Evolutionary conservation across 257 asterid species (phyloP), one percentile per base, ranked within the genome.

Genomic region (Solanum pinnatisectum): DNA sequence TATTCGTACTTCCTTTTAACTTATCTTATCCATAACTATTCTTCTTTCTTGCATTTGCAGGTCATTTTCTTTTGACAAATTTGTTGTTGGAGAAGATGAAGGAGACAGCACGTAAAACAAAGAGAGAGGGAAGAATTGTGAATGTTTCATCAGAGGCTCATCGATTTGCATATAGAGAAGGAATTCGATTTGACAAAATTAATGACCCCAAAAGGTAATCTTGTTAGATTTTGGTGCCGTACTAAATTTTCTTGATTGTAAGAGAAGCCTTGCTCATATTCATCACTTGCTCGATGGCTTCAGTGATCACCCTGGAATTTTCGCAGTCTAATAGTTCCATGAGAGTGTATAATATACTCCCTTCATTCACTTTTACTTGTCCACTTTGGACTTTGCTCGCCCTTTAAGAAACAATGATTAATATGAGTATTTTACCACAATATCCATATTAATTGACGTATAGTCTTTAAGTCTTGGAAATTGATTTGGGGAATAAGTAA

Each of bases 51-150:
- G 87, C 77, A 23, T 88, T 88, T 92, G 88, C 96, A 96, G 99
- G 99, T 76, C 99, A 96, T 91, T 96, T 96, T 90, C 98, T 97
- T 87, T 90, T 97, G 18, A 88, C 96, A n/a, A 87, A 92, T 90
- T 85, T 96, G 93, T 91, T 95, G 87, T 88, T 96, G 86, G 98
- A 94, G 86, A 96, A 94, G 8, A 95, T 95, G 97, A 96, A 93
- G 89, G 94, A 92, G 87, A 96, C 99, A 27, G 91, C 94, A 42
- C 90, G 89, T 83, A 87, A 93, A 87, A 89, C 88, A 37, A 95
- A 95, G 89, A 92, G 87, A 88, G 98, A 93, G 91, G 99, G 99
- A 84, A 92, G 98, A 90, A 95, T 96, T 81, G 98, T 96, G 91
- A 95, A 93, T 77, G 93, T 96, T 84, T 91, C 99, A 23, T 96